Percentiles rank a stretch among this genome's conserved stretches.
These are phyloP conservation scores for Aphanomyces astaci DNA, from an alignment of 352 stramenopile species.

Conservation along the genomic window DNA sequence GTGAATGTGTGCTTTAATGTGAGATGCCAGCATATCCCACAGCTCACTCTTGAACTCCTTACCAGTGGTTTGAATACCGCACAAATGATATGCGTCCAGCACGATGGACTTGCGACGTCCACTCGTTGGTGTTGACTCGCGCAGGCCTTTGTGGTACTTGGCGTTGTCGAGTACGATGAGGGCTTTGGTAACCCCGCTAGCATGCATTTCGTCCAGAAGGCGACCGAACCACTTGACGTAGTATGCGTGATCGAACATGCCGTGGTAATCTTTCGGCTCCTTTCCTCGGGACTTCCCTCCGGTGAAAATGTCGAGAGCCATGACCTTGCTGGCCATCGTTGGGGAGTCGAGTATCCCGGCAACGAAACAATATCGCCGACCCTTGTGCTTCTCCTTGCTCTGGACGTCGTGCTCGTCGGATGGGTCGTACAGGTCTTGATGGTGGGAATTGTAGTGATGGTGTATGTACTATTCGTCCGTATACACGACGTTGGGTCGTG, in stretches of 20 bases:
- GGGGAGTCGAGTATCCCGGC: not conserved
- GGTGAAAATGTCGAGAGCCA: not conserved
- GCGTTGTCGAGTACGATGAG: not conserved
- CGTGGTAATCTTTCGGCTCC: too few relatives aligned
- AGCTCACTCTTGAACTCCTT: not conserved
- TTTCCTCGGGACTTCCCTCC: not conserved
- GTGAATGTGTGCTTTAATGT: constrained; percentile 11
- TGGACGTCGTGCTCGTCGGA: not conserved
- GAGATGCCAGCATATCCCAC: not conserved
- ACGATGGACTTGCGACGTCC: not conserved
- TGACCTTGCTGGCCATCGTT: not conserved
- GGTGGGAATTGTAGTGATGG: too few relatives aligned
- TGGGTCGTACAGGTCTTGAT: not conserved
- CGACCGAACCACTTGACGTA: constrained; percentile 9
- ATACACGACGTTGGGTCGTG: not conserved
- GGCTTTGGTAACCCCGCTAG: not conserved
- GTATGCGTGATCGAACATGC: too few relatives aligned
- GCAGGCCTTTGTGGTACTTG: constrained; percentile 5
- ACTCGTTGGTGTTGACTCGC: constrained; percentile 6
- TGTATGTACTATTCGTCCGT: not conserved
- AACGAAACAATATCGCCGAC: not conserved
- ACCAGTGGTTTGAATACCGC: not conserved
- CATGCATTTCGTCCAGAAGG: not conserved
- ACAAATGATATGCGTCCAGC: not conserved
- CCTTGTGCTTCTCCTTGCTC: not conserved